Percentiles rank a stretch among this genome's conserved stretches.
phyloP scores from a whole-genome alignment of 2,329 filamentous ascomycete genomes.

The Alternaria viburni region DNA sequence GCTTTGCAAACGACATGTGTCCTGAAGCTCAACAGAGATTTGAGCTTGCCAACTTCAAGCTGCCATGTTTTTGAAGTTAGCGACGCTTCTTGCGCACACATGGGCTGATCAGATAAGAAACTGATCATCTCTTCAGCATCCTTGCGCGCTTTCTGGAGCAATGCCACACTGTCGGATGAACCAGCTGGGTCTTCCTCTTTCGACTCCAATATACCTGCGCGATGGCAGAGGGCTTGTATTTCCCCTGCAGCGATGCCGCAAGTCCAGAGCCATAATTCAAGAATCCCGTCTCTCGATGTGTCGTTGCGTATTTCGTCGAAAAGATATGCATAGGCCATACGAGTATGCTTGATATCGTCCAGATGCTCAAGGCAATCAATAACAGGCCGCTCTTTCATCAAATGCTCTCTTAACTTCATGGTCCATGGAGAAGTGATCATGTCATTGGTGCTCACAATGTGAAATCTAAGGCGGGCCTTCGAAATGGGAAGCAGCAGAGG shows the following conservation, averaged over 20 bases:
- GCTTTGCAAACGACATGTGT: slow-evolving; percentile 11
- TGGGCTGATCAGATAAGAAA: background rate
- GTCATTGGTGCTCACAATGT: background rate
- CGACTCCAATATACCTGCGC: background rate
- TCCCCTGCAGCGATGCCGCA: background rate
- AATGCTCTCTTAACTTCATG: background rate
- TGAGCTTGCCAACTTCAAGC: background rate
- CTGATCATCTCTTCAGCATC: slow-evolving; percentile 6
- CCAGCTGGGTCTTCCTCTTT: background rate
- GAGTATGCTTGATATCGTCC: background rate
- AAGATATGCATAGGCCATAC: background rate
- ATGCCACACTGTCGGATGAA: background rate
- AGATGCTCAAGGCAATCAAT: background rate
- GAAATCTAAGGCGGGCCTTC: background rate
- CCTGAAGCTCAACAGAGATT: slow-evolving; percentile 4
- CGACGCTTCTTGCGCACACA: background rate
- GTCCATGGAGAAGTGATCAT: background rate
- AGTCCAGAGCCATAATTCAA: background rate
- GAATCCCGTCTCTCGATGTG: background rate
- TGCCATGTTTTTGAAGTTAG: background rate
- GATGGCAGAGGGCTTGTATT: background rate
- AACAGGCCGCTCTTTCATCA: background rate
- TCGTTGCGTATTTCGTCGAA: background rate
- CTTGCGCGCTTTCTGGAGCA: slow-evolving; percentile 2
- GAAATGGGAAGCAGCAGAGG: background rate